Evolutionary conservation across 495 filamentous ascomycete species (phyloP), one percentile per base, ranked within the genome.

Genomic region (Parathielavia appendiculata): DNA sequence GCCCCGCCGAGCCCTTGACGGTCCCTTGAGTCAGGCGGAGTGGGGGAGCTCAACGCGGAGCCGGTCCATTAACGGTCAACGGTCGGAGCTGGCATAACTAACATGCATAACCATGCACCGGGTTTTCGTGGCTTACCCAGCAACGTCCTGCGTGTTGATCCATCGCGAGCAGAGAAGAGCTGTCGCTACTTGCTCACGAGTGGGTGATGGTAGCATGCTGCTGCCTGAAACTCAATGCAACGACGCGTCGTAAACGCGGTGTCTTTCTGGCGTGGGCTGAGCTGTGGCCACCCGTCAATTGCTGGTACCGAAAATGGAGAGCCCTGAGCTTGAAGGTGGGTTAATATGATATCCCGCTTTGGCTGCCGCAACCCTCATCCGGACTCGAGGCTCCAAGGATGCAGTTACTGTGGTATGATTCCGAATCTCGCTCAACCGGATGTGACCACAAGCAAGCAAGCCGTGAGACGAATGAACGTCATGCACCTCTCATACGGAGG

Each of bases 231-330:
- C 46, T 26, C 22, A 14, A 9, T 49, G 36, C 35, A 57, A 56
- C 34, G 2, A 41, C 55, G 55, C 47, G 55, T 51, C 39, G 22
- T 35, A 17, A n/a, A 51, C 55, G 55, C 55, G 47, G 56, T 30
- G 36, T 14, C 17, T 13, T 49, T 47, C 34, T 55, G 40, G 26
- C 19, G 13, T 39, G 48, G 38, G 30, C 8, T 14, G 17, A 12
- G 36, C 41, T 14, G 6, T 43, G 38, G 2, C 14, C 50, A 11
- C 26, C 51, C 8, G 10, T 23, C 23, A 52, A 48, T 35, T 32
- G 34, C 35, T 41, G 54, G 54, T 50, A 41, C 41, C 50, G 49
- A 48, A 38, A 50, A 40, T 48, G 36, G 17, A 26, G 14, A 38
- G 39, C 11, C 44, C 46, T 19, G 52, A 20, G 17, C 19, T 40